Percentiles rank a stretch among this genome's conserved stretches.
Evolutionary conservation across 2,329 filamentous ascomycete genomes (phyloP).

Genomic region (Neocatenulostroma microsporum): DNA sequence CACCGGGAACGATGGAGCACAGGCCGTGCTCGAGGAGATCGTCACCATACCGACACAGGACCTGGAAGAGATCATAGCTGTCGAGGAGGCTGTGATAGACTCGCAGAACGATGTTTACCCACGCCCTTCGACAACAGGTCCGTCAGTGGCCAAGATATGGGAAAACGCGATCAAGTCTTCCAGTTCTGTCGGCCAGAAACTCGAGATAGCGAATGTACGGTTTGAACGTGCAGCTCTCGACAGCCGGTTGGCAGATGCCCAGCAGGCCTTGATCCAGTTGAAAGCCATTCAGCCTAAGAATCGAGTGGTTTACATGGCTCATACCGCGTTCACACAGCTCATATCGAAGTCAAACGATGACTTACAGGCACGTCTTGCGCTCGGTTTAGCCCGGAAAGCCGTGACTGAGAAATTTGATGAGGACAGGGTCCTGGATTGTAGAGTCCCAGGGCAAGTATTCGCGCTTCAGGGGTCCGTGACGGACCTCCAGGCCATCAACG

Average conservation of each 20-base stretch:
- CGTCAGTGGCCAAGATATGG: conserved; percentile 26
- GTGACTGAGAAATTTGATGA: conserved; percentile 26
- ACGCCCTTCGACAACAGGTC: conserved; percentile 19
- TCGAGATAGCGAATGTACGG: conserved; percentile 22
- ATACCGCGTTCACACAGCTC: conserved; percentile 28
- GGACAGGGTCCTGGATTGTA: conserved; percentile 22
- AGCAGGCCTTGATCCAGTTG: conserved; percentile 28
- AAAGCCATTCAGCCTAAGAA: conserved; percentile 26
- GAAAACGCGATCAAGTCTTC: conserved; percentile 23
- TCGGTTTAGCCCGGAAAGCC: conserved; percentile 25
- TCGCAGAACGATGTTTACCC: conserved; percentile 21
- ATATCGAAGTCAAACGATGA: conserved; percentile 24
- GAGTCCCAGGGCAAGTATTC: conserved; percentile 28
- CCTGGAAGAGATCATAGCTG: conserved; percentile 19
- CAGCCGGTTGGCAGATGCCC: conserved; percentile 25
- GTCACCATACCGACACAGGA: conserved; percentile 18
- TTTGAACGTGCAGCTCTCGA: conserved; percentile 25
- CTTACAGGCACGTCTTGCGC: conserved; percentile 22
- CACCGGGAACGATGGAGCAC: conserved; percentile 12
- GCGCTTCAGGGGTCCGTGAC: conserved; percentile 20
- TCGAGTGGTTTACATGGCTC: conserved; percentile 27
- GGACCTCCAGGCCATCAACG: conserved; percentile 21
- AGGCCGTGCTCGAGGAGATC: conserved; percentile 20
- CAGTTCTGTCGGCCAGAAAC: conserved; percentile 14
- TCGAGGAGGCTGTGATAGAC: conserved; percentile 25